Evolutionary conservation across 345 rosid genomes (phyloP), one percentile per base, ranked within the genome.

Genomic region (Gossypium raimondii): DNA sequence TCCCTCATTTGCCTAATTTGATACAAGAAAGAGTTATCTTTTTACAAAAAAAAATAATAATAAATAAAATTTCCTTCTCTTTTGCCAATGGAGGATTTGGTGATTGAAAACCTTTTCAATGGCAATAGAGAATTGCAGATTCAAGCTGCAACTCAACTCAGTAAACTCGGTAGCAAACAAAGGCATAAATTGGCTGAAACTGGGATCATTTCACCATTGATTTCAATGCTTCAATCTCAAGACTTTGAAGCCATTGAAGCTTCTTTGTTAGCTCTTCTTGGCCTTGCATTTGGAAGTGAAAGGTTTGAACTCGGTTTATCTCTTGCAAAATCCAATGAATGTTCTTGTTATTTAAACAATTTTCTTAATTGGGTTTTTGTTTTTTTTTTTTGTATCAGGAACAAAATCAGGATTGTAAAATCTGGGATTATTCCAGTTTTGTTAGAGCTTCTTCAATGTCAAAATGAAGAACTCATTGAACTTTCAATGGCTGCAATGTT

Each of bases 231-330:
- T 72, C 86, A 79, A 56, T 89, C 92, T 3, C 90, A 85, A 43
- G 93, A 90, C 73, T 77, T 41, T 70, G 81, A 85, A 76, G 85
- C 93, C 82, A 82, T 78, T 70, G 88, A 94, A 83, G 92, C 91
- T 78, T 80, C 97, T 51, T 87, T 94, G 17, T 80, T 86, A 51
- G 92, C 93, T 70, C 76, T 90, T 74, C 97, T 94, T 66, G 86
- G 88, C 75, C 92, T 90, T 68, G 93, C 94, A 74, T 93, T 85
- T 76, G 98, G 97, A 82, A 92, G 93, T 65, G 98, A 93, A 86
- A 78, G 94, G 98, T 93, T 27, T 25, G 76, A 68, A 20, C 34
- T 74, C 22, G 8, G 3, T 38, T 45, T 38, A 18, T 12, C 43
- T 22, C 18, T 63, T 60, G 60, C 60, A 56, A 11, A 18, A 56